Conservation (phyloP, 345 rosid species). For the Cardamine chenopodiifolia region DNA sequence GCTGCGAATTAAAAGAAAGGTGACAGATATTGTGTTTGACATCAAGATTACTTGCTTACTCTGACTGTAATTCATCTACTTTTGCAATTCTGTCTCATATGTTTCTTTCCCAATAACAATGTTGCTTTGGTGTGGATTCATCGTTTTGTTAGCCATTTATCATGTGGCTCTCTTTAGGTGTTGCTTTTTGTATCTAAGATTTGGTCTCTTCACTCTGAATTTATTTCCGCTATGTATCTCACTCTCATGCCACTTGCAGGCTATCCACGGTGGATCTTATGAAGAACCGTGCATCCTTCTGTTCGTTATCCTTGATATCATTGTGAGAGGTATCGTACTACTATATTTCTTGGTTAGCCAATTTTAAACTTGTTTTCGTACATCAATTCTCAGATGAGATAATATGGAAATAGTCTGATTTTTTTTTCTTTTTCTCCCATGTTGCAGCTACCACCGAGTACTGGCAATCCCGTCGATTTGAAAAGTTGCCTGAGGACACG, state of each 20-base stretch:
- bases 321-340: constrained; percentile 88
- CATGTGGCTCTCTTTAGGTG: too few species aligned
- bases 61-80: too few species aligned
- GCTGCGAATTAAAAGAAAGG: constrained; percentile 1
- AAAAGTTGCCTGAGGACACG: constrained; percentile 74
- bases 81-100: too few species aligned
- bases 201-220: neutral
- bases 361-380: neutral
- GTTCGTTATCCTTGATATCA: constrained; percentile 53
- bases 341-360: constrained; percentile 1
- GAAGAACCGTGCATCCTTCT: constrained; percentile 77
- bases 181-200: neutral
- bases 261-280: constrained; percentile 65
- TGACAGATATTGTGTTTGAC: too few species aligned
- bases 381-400: neutral
- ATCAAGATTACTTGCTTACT: too few species aligned
- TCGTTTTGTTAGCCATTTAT: too few species aligned
- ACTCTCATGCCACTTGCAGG: constrained; percentile 49
- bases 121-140: too few species aligned
- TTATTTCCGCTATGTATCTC: too few species aligned
- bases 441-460: constrained; percentile 70
- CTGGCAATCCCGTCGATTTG: constrained; percentile 77
- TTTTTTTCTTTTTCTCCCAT: neutral
- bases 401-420: neutral
- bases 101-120: too few species aligned